Conservation (phyloP, 108 stramenopile species). For the Skeletonema menzelii region DNA sequence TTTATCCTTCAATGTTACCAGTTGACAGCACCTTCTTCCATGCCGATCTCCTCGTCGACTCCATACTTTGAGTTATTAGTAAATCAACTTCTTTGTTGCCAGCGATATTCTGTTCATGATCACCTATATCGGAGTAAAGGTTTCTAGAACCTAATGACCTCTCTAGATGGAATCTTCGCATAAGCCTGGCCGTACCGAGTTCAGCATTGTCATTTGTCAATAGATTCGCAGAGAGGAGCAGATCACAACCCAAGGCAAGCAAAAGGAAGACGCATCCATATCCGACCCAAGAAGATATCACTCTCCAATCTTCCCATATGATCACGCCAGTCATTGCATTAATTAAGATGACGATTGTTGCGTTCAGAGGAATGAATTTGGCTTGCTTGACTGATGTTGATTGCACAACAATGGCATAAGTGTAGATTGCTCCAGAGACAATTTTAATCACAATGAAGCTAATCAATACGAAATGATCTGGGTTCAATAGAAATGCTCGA, state of each 20-base stretch:
- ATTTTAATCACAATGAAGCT: conserved; percentile 31
- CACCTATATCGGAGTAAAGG: background rate
- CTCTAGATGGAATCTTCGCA: background rate
- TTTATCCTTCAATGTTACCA: background rate
- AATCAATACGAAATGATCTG: background rate
- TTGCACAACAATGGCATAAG: conserved; percentile 45
- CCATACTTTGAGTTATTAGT: background rate
- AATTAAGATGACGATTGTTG: conserved; percentile 30
- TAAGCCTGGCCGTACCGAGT: conserved; percentile 12
- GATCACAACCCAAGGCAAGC: conserved; percentile 31
- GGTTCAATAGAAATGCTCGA: conserved; percentile 13
- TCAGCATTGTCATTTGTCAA: conserved; percentile 36
- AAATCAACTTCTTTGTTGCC: background rate
- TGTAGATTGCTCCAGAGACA: conserved; percentile 19
- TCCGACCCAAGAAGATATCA: conserved; percentile 33
- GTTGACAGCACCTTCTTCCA: background rate
- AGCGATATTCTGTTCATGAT: background rate
- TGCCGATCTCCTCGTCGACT: background rate
- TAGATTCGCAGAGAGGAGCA: conserved; percentile 31
- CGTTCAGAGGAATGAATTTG: conserved; percentile 40
- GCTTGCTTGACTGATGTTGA: conserved; percentile 36
- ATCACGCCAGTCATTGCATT: conserved; percentile 48
- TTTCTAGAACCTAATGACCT: background rate
- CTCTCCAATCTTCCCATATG: conserved; percentile 48
- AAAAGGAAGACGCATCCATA: conserved; percentile 37